Evolutionary conservation across 2,329 filamentous ascomycete genomes (phyloP), one percentile per base, ranked within the genome.

Genomic region (Alternaria sp.): DNA sequence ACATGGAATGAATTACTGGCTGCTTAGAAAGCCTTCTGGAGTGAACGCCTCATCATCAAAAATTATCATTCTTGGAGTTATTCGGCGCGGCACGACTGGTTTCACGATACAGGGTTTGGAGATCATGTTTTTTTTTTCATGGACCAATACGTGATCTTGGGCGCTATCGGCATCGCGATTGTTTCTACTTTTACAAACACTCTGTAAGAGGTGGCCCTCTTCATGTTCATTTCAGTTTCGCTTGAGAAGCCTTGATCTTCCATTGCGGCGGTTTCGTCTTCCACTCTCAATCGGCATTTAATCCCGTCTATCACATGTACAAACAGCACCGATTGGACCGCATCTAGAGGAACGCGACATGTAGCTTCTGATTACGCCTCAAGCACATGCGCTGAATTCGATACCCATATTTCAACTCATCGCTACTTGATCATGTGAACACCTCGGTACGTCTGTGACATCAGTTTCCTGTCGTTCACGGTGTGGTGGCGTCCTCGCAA

Each of bases 241-340:
- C 51, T 32, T 39, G 12, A 26, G n/a, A 43, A 42, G 42, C 34
- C n/a, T 20, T 42, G 32, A 41, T 49, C 20, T 55, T 55, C n/a
- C 42, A 12, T 16, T 52, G 49, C 39, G 41, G 51, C 52, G 46
- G 48, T 55, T 48, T 49, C 51, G 34, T 28, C 28, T n/a, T 43
- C 43, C 36, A 48, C 14, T 54, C 44, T 12, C 46, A 36, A 24
- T 57, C 42, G 41, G 49, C 32, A 63, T 63, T 43, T 44, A 6
- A 42, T 22, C 39, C 38, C 36, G 44, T 56, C 61, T 38, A 59
- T 46, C 60, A 61, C 44, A 58, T 67, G 64, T 69, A 69, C 47
- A 59, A 63, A 54, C 62, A 70, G 51, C 38, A 60, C 43, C 52
- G 44, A 51, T 49, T 39, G 34, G 48, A 39, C 42, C 32, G 14